Conservation (phyloP, 176 grass and related monocot species). For the Carex myosuroides region DNA sequence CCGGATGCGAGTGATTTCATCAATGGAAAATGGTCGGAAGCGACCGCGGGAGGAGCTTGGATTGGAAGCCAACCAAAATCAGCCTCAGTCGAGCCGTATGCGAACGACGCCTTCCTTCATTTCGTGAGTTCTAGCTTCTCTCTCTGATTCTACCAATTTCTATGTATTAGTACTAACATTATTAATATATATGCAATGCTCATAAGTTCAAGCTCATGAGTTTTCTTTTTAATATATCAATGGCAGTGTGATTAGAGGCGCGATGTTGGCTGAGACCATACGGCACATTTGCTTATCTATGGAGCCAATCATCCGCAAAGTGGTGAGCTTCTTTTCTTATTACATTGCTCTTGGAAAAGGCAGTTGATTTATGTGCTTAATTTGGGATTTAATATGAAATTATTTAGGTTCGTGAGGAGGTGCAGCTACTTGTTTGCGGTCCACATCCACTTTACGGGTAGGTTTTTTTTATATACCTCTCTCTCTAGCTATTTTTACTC, state of each 20-base stretch:
- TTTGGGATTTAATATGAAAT: slow-evolving; percentile 1
- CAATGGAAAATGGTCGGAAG: neutral
- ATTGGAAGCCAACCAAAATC: neutral
- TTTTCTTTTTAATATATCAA: neutral
- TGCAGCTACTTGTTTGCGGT: slow-evolving; percentile 53
- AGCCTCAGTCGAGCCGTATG: neutral
- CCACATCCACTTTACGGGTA: slow-evolving; percentile 47
- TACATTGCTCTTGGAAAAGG: neutral
- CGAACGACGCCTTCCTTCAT: neutral
- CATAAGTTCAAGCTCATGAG: neutral
- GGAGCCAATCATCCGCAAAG: slow-evolving; percentile 76
- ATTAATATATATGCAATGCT: neutral
- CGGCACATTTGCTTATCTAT: slow-evolving; percentile 61
- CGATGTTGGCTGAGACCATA: slow-evolving; percentile 11
- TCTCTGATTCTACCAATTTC: neutral
- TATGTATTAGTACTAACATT: neutral
- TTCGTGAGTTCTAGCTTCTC: neutral
- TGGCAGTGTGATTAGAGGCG: slow-evolving; percentile 22
- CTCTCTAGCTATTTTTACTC: neutral
- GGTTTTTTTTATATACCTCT: slow-evolving; percentile 24
- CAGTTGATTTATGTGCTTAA: slow-evolving; percentile 8
- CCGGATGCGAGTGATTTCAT: no score
- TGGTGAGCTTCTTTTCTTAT: slow-evolving; percentile 34
- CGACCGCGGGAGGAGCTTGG: neutral
- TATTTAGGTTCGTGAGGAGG: slow-evolving; percentile 80